Evolutionary conservation across 805 yeast genomes (phyloP).

Genomic region (Pichia gijzeniarum): DNA sequence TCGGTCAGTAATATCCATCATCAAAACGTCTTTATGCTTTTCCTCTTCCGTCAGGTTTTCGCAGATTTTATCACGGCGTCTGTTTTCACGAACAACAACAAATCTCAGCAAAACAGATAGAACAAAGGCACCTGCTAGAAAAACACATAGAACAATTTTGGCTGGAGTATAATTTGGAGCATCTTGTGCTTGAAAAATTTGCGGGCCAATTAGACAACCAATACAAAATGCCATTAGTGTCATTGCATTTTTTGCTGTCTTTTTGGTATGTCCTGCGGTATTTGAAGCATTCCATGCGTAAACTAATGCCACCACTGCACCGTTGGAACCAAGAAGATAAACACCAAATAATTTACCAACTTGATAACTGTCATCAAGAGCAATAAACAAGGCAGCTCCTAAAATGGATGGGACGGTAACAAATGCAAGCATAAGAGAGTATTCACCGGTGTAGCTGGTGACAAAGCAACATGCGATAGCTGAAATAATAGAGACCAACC

Average conservation of each 20-base stretch:
- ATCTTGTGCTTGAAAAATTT: slow-evolving; percentile 41
- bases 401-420: slow-evolving; percentile 15
- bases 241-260: slow-evolving; percentile 38
- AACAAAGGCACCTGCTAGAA: slow-evolving; percentile 2
- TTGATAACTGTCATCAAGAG: slow-evolving; percentile 21
- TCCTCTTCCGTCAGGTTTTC: background rate
- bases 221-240: slow-evolving; percentile 40
- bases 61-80: slow-evolving; percentile 3
- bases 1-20: background rate
- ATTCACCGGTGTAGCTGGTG: slow-evolving; percentile 37
- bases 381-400: slow-evolving; percentile 23
- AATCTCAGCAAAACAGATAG: slow-evolving; percentile 2
- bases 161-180: slow-evolving; percentile 41
- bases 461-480: slow-evolving; percentile 18
- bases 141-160: slow-evolving; percentile 31
- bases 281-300: slow-evolving; percentile 30
- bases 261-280: slow-evolving; percentile 47
- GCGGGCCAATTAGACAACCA: slow-evolving; percentile 47
- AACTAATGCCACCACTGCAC: slow-evolving; percentile 16
- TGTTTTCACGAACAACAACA: slow-evolving; percentile 4
- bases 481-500: slow-evolving; percentile 28
- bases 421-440: slow-evolving; percentile 13
- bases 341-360: slow-evolving; percentile 28
- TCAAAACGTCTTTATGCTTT: background rate
- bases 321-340: slow-evolving; percentile 25